These are phyloP conservation scores for Stentor roeselii DNA, from an alignment of 73 alveolate species.

Conservation along the genomic window DNA sequence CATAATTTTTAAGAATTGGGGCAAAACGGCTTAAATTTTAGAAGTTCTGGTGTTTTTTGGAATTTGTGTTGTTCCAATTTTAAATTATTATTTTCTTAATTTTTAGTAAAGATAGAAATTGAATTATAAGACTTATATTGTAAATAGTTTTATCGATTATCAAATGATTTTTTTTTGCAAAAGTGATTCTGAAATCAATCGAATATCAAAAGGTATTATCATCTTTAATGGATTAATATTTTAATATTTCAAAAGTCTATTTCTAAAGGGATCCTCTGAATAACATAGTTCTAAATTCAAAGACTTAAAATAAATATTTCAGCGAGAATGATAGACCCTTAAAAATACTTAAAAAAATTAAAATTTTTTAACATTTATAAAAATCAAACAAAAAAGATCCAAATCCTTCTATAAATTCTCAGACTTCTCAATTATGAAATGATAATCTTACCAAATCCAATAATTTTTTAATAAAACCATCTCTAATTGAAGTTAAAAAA, in stretches of 20 bases:
- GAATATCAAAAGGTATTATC: not conserved
- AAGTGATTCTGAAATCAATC: not conserved
- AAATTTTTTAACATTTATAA: too few relatives aligned
- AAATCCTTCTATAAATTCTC: not conserved
- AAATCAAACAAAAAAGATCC: not conserved
- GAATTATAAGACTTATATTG: not conserved
- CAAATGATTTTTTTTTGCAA: not conserved
- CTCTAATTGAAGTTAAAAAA: too few relatives aligned
- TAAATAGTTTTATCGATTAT: not conserved
- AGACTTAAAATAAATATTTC: not conserved
- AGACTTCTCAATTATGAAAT: too few relatives aligned
- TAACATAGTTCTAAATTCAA: not conserved
- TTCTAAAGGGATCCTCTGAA: not conserved
- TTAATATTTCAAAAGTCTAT: not conserved
- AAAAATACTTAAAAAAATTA: not conserved
- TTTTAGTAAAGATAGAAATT: too few relatives aligned
- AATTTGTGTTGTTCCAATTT: not conserved
- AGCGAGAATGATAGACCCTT: not conserved
- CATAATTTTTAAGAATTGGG: not conserved
- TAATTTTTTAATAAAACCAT: too few relatives aligned
- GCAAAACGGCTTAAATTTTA: not conserved
- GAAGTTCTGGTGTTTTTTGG: too few relatives aligned
- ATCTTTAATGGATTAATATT: too few relatives aligned
- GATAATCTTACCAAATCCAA: too few relatives aligned
- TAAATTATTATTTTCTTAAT: too few relatives aligned